These are phyloP conservation scores for Suillus sp. DNA, from an alignment of 768 basidiomycete genomes.

Conservation along the genomic window DNA sequence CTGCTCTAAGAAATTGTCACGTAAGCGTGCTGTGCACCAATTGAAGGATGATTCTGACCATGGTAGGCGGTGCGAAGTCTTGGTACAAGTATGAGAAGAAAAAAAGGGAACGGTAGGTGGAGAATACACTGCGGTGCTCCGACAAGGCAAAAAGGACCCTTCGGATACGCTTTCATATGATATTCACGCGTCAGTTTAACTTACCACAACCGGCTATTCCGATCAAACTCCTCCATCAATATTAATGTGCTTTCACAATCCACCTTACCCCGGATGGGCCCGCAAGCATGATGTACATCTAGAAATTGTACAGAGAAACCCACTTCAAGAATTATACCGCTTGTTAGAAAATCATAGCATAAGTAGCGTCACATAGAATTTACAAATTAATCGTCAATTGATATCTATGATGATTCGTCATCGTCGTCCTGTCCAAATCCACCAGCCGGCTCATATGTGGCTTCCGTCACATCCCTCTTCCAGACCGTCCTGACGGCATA, in stretches of 20 bases:
- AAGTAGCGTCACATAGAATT: slow-evolving; percentile 18
- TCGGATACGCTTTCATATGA: slow-evolving; percentile 29
- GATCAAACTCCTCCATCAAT: slow-evolving; percentile 15
- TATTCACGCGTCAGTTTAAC: slow-evolving; percentile 14
- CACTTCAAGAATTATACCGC: not conserved
- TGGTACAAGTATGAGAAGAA: slow-evolving; percentile 12
- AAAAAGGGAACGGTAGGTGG: not conserved
- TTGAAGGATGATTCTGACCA: slow-evolving; percentile 25
- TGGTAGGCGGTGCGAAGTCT: slow-evolving; percentile 20
- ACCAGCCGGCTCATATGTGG: slow-evolving; percentile 89
- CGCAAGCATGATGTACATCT: not conserved
- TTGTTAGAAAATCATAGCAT: slow-evolving; percentile 12
- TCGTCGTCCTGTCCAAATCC: slow-evolving; percentile 67
- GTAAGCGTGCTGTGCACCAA: slow-evolving; percentile 13
- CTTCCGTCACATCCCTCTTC: slow-evolving; percentile 75
- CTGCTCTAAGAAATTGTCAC: slow-evolving; percentile 23
- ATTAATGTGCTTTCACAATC: not conserved
- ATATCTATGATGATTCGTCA: slow-evolving; percentile 24
- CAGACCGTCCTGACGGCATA: slow-evolving; percentile 71
- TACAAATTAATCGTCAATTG: slow-evolving; percentile 19
- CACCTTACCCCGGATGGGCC: not conserved
- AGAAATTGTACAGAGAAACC: not conserved
- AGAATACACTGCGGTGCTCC: slow-evolving; percentile 15
- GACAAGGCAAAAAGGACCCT: slow-evolving; percentile 3
- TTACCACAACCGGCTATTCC: slow-evolving; percentile 8